These are phyloP conservation scores for Fusarium scirpi DNA, from an alignment of 2,329 filamentous ascomycete genomes.

Conservation along the genomic window DNA sequence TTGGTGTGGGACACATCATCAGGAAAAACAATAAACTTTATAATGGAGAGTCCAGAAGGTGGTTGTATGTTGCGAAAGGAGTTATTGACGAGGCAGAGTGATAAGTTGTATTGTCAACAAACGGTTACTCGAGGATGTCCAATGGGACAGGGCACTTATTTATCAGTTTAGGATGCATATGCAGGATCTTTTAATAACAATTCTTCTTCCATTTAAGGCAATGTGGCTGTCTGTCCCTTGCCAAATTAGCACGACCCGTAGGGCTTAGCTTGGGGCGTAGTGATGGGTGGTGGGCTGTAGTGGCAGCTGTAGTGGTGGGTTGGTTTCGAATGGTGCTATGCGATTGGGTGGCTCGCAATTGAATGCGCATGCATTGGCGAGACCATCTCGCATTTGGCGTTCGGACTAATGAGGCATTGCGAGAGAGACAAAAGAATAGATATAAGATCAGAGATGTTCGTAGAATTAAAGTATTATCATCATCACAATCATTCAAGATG, in stretches of 20 bases:
- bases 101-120: neutral
- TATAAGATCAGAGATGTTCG: slow-evolving; percentile 10
- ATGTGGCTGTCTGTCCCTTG: neutral
- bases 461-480: neutral
- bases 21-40: neutral
- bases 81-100: neutral
- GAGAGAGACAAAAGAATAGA: neutral
- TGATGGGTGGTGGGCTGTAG: no score
- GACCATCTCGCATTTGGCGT: slow-evolving; percentile 4
- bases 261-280: slow-evolving; percentile 21
- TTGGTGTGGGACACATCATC: neutral
- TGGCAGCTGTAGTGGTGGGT: neutral
- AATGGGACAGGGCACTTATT: neutral
- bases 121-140: neutral
- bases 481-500: slow-evolving; percentile 25
- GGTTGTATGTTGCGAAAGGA: neutral
- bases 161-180: neutral
- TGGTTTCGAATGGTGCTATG: neutral
- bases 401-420: slow-evolving; percentile 30
- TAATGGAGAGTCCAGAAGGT: neutral
- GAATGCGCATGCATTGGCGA: slow-evolving; percentile 26
- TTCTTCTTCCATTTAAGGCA: neutral
- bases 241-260: neutral
- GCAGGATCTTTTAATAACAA: neutral
- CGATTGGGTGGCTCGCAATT: slow-evolving; percentile 39